Evolutionary conservation across 1,284 basidiomycete species (phyloP).

Genomic region (Laetiporus sulphureus): DNA sequence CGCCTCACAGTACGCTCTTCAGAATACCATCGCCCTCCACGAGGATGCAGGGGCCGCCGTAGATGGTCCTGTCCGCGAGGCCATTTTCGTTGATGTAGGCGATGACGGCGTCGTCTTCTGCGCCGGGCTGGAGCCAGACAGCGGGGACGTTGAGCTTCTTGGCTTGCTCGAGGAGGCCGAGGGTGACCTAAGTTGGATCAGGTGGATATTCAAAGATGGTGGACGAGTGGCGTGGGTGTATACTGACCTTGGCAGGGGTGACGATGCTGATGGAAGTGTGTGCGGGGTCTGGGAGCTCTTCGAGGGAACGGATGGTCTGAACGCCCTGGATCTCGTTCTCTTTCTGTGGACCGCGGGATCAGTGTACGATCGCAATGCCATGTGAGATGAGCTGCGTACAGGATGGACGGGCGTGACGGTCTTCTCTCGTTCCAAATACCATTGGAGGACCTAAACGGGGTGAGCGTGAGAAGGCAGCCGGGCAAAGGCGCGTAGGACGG

Average conservation of each 20-base stretch:
- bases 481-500: constrained; percentile 6
- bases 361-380: constrained; percentile 1
- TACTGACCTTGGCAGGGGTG: constrained; percentile 58
- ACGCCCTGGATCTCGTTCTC: constrained; percentile 60
- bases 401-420: constrained; percentile 69
- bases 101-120: constrained; percentile 54
- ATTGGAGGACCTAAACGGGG: constrained; percentile 52
- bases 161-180: constrained; percentile 56
- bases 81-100: constrained; percentile 47
- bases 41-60: constrained; percentile 72
- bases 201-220: neutral
- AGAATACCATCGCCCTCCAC: constrained; percentile 58
- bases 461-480: neutral
- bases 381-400: constrained; percentile 25
- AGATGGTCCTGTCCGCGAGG: constrained; percentile 55
- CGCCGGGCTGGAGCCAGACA: constrained; percentile 85
- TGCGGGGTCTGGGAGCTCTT: constrained; percentile 53
- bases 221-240: neutral
- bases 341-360: constrained; percentile 35
- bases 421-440: constrained; percentile 62
- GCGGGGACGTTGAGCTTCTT: constrained; percentile 55
- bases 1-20: constrained; percentile 22
- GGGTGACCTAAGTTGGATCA: constrained; percentile 48
- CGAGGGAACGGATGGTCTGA: constrained; percentile 44
- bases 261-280: constrained; percentile 77